Evolutionary conservation across 495 filamentous ascomycete genomes (phyloP), one percentile per base, ranked within the genome.

Genomic region (Xylaria telfairii): DNA sequence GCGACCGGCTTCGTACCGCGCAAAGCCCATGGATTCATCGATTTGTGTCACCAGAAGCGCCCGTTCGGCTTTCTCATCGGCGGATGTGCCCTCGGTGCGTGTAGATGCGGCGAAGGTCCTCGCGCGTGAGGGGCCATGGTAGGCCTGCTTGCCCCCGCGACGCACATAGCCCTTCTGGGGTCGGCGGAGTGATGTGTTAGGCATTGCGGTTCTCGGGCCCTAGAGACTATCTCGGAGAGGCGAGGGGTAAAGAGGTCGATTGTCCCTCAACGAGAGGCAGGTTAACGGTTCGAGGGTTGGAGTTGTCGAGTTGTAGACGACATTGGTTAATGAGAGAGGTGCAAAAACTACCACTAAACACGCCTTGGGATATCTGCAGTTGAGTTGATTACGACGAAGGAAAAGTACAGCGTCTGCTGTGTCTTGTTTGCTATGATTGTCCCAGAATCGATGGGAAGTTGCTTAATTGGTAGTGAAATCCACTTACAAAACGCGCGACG

Each of bases 21-120:
- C 87, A 79, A 99, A 99, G 26, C 95, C 96, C 88, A 97, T 93
- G 37, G 87, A 84, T 78, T 99, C 96, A 83, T 98, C 96, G 77
- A 99, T 99, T 72, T 87, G 86, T 81, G 97, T 90, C 34, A 93
- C 94, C 59, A 97, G 89, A 39, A 89, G 89, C 57, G 90, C 90
- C 30, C 93, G 89, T 83, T 98, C 94, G 79, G 92, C 85, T 78
- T 92, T 97, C 74, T 90, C 88, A 87, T 95, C 92, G 75, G 92
- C 90, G 6, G 91, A 94, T 6, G 93, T 98, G 32, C 89, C 90
- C 85, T 98, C 96, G 46, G 88, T 90, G 49, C 88, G 87, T 30
- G 91, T 89, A 46, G 92, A 87, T 46, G 93, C 90, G 51, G 95
- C 90, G 73, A 97, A 91, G 3, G 93, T 97, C 92, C 69, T 88